Conservation (phyloP, 495 filamentous ascomycete genomes). For the Xylaria castorea region DNA sequence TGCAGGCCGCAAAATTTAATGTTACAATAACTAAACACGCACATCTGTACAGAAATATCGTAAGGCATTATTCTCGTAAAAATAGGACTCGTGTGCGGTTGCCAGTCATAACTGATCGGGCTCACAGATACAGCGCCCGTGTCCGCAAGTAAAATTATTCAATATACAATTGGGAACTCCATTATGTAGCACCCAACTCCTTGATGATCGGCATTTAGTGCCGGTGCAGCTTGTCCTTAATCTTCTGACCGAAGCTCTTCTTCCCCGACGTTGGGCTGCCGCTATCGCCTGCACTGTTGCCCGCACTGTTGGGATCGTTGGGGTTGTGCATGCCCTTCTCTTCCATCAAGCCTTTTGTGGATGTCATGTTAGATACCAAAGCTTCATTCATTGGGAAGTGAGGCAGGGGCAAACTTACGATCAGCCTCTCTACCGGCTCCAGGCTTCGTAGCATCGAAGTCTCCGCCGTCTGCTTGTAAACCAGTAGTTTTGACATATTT, state of each 20-base stretch:
- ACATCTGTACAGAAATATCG: not conserved
- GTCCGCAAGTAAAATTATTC: not conserved
- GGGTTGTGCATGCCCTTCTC: slow-evolving; percentile 47
- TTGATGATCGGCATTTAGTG: slow-evolving; percentile 25
- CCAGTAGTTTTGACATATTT: slow-evolving; percentile 60
- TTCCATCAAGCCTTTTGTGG: slow-evolving; percentile 48
- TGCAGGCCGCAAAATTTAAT: not conserved
- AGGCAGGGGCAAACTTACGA: slow-evolving; percentile 54
- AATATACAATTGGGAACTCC: not conserved
- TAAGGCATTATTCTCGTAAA: not conserved
- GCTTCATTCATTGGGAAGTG: not conserved
- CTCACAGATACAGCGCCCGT: not conserved
- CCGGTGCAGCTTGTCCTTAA: slow-evolving; percentile 43
- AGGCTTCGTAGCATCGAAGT: slow-evolving; percentile 65
- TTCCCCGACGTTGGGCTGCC: slow-evolving; percentile 25
- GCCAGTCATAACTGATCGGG: not conserved
- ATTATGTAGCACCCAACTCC: not conserved
- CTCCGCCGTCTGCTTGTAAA: slow-evolving; percentile 60
- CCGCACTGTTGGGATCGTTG: slow-evolving; percentile 36
- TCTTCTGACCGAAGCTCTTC: slow-evolving; percentile 42
- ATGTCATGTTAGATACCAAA: not conserved
- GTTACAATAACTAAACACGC: not conserved
- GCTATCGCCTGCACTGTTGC: slow-evolving; percentile 34
- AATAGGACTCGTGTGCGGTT: not conserved
- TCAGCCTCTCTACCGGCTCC: slow-evolving; percentile 71